These are phyloP conservation scores for Quercus engelmannii DNA, from an alignment of 306 rosid species.

Conservation along the genomic window DNA sequence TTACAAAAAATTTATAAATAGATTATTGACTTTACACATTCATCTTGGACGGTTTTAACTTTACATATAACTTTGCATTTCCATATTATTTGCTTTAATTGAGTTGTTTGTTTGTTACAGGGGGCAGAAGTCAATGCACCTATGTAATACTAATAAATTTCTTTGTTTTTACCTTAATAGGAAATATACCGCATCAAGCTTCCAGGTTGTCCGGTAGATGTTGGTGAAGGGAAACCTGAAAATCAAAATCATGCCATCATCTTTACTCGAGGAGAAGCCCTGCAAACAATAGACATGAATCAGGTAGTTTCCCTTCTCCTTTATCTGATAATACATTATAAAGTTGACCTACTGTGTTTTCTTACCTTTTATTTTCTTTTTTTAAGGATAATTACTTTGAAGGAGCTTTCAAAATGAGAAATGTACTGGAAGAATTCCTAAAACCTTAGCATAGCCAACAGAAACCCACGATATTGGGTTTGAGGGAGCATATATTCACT, in stretches of 20 bases:
- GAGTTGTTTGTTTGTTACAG: too few species aligned
- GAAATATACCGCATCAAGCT: constrained; percentile 98
- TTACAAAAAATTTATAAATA: too few species aligned
- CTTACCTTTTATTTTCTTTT: neutral
- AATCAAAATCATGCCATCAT: constrained; percentile 97
- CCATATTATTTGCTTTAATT: too few species aligned
- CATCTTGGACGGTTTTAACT: too few species aligned
- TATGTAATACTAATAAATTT: neutral
- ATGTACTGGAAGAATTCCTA: constrained; percentile 75
- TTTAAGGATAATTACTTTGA: constrained; percentile 89
- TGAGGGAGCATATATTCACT: constrained; percentile 95
- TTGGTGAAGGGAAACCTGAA: constrained; percentile 98
- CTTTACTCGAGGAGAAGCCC: constrained; percentile 96
- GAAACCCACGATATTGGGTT: constrained; percentile 86
- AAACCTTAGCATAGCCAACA: constrained; percentile 45
- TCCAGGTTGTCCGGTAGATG: constrained; percentile 83
- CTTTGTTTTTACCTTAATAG: constrained; percentile 29
- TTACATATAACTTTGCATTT: too few species aligned
- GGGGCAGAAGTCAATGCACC: neutral
- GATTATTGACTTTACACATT: too few species aligned
- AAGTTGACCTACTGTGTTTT: neutral
- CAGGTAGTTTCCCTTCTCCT: constrained; percentile 49
- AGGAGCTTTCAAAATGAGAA: constrained; percentile 98
- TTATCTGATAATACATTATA: constrained; percentile 8
- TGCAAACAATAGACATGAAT: constrained; percentile 98